Percentiles rank a stretch among this genome's conserved stretches.
Conservation (phyloP, 495 filamentous ascomycete genomes). For the Trypethelium eluteriae region DNA sequence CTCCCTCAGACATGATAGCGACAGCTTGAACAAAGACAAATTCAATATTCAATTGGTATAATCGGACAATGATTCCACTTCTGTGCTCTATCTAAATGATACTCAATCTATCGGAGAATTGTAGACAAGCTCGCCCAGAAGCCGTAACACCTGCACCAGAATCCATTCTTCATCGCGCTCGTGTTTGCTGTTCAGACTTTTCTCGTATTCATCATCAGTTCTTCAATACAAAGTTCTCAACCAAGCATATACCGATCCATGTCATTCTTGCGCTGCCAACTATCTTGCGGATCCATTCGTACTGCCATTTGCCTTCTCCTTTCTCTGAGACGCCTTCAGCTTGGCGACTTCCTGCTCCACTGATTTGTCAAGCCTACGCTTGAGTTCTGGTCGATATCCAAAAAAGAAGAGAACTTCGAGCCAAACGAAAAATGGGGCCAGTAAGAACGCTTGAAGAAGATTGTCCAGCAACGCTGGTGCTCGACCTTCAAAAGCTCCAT, state of each 20-base stretch:
- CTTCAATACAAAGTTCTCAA: no score
- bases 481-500: slow-evolving; percentile 80
- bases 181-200: no score
- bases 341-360: slow-evolving; percentile 63
- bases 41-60: no score
- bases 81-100: no score
- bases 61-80: no score
- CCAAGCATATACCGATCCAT: not conserved
- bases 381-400: slow-evolving; percentile 83
- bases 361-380: slow-evolving; percentile 64
- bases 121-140: no score
- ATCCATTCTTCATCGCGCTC: no score
- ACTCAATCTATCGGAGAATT: no score
- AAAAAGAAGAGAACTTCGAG: slow-evolving; percentile 87
- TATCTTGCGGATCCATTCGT: slow-evolving; percentile 26
- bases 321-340: slow-evolving; percentile 38
- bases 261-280: not conserved
- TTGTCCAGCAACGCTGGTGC: slow-evolving; percentile 89
- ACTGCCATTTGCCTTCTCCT: slow-evolving; percentile 33
- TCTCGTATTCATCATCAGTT: no score
- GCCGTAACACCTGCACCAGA: no score
- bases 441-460: slow-evolving; percentile 76
- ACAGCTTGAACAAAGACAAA: no score
- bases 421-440: slow-evolving; percentile 99
- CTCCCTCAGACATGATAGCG: no score